phyloP scores from a whole-genome alignment of 1,284 basidiomycete genomes.

The Pseudozyma flocculosa region DNA sequence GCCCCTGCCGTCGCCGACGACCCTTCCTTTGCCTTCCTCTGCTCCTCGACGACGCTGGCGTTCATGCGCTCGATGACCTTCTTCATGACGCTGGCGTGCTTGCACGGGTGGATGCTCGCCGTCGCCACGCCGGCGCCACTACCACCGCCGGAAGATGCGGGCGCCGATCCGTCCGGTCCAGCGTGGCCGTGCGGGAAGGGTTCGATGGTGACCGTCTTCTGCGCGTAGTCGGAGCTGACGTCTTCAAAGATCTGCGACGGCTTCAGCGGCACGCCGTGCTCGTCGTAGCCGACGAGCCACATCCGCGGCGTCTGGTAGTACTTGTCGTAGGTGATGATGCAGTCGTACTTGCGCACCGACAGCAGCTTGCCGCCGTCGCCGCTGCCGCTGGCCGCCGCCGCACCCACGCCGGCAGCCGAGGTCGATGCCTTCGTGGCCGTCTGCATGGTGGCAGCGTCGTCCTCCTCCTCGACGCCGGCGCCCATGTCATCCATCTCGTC shows the following conservation, averaged over 20 bases:
- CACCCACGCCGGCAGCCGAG: no score
- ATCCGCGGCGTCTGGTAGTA: conserved; percentile 55
- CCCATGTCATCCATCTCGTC: conserved; percentile 46
- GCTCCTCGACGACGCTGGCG: conserved; percentile 60
- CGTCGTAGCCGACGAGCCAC: conserved; percentile 57
- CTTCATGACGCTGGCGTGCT: conserved; percentile 99
- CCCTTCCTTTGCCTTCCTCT: conserved; percentile 57
- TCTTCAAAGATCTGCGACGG: conserved; percentile 95
- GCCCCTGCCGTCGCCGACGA: conserved; percentile 1
- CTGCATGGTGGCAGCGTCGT: conserved; percentile 39
- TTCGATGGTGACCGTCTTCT: conserved; percentile 98
- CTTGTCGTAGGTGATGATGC: conserved; percentile 99
- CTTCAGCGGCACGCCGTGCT: conserved; percentile 51
- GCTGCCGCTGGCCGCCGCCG: no score
- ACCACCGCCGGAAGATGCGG: not conserved
- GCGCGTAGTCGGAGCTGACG: conserved; percentile 92
- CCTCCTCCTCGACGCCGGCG: conserved; percentile 45
- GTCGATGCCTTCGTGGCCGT: conserved; percentile 20
- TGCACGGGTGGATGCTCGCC: conserved; percentile 91
- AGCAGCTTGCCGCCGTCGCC: conserved; percentile 67
- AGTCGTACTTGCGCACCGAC: conserved; percentile 96
- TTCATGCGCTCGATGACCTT: conserved; percentile 99
- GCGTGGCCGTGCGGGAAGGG: conserved; percentile 89
- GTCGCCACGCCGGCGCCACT: conserved; percentile 25
- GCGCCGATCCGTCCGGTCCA: conserved; percentile 24